Evolutionary conservation across 768 basidiomycete species (phyloP).

Genomic region (Phanerochaete sordida): DNA sequence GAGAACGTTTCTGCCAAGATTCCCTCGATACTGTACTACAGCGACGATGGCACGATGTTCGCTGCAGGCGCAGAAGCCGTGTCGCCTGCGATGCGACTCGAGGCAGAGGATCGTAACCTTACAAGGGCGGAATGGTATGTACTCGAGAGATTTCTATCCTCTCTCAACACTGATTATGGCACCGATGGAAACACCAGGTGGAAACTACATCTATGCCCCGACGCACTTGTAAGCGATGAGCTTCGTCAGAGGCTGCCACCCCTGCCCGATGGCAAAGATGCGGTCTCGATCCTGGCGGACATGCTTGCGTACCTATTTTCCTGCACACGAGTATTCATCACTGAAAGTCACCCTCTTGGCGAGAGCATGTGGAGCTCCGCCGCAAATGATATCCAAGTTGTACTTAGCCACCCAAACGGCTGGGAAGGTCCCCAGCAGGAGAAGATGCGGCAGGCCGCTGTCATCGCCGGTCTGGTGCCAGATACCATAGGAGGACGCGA

Average conservation of each 20-base stretch:
- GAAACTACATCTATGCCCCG: constrained; percentile 10
- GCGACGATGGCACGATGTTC: constrained; percentile 32
- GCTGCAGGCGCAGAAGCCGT: constrained; percentile 45
- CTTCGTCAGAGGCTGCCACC: neutral
- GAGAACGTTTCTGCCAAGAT: constrained; percentile 45
- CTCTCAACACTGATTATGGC: neutral
- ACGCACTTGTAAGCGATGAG: neutral
- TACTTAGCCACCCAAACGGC: constrained; percentile 62
- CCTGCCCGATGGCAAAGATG: neutral
- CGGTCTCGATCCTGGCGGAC: constrained; percentile 7
- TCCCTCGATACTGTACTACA: constrained; percentile 47
- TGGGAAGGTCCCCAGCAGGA: constrained; percentile 62
- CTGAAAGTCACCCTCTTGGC: constrained; percentile 36
- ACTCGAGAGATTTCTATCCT: neutral
- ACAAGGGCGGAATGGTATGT: constrained; percentile 17
- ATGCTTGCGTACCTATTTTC: constrained; percentile 6
- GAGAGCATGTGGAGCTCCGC: constrained; percentile 42
- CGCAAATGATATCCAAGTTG: constrained; percentile 40
- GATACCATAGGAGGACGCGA: constrained; percentile 34
- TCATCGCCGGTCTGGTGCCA: constrained; percentile 47
- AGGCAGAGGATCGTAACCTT: constrained; percentile 36
- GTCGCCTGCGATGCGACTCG: constrained; percentile 34
- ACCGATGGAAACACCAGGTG: neutral
- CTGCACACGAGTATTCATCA: constrained; percentile 3
- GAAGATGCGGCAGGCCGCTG: constrained; percentile 52